Percentiles rank a stretch among this genome's conserved stretches.
Conservation (phyloP, 805 yeast species). For the Yarrowia bubula region DNA sequence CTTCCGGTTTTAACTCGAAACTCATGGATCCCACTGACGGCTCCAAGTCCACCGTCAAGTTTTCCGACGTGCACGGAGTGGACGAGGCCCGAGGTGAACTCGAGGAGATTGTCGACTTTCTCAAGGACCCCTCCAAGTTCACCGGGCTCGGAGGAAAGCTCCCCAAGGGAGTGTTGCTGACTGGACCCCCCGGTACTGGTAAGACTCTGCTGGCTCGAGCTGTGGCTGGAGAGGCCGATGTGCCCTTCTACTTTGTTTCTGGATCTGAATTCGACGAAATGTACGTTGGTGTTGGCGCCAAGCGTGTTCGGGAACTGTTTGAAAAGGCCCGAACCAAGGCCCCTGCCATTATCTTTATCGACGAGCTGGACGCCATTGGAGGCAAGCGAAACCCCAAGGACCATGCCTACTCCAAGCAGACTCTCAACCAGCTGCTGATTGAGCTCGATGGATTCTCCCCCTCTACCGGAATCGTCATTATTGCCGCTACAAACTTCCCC, state of each 20-base stretch:
- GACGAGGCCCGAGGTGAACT: slow-evolving; percentile 98
- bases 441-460: slow-evolving; percentile 93
- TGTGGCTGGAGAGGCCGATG: slow-evolving; percentile 99
- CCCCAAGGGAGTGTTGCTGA: slow-evolving; percentile 93
- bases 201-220: slow-evolving; percentile 95
- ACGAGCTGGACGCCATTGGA: slow-evolving; percentile 98
- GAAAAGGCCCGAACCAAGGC: slow-evolving; percentile 90
- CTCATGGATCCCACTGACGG: slow-evolving; percentile 56
- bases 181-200: slow-evolving; percentile 99
- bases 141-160: slow-evolving; percentile 96
- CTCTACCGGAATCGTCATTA: slow-evolving; percentile 86
- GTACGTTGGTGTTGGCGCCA: slow-evolving; percentile 99
- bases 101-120: slow-evolving; percentile 96
- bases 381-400: slow-evolving; percentile 96
- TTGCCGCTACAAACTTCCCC: slow-evolving; percentile 98
- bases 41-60: slow-evolving; percentile 80
- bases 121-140: slow-evolving; percentile 93
- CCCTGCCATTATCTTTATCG: slow-evolving; percentile 96
- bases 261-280: slow-evolving; percentile 98
- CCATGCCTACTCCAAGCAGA: slow-evolving; percentile 97
- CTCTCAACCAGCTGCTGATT: slow-evolving; percentile 90
- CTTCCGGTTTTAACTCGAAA: slow-evolving; percentile 38
- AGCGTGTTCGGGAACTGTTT: slow-evolving; percentile 91
- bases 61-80: slow-evolving; percentile 93
- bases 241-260: slow-evolving; percentile 96